Base-by-base conservation (phyloP, 2,329 filamentous ascomycete species). In the Stachybotrys chartarum region DNA sequence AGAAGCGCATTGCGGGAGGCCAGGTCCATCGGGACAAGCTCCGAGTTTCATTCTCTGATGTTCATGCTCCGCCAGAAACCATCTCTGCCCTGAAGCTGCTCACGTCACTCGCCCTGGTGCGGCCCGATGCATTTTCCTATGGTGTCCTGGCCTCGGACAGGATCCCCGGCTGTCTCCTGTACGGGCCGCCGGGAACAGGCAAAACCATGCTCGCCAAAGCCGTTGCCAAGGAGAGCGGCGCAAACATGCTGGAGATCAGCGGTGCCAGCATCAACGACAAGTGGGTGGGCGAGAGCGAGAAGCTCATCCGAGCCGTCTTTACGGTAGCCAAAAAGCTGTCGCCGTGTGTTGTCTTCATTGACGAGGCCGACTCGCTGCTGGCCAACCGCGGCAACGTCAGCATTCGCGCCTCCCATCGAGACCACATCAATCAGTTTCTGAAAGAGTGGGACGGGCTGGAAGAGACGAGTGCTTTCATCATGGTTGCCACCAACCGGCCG, bases 401-500 rank as follows among this genome's bases (percentile, higher is more conserved):
- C 57, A 85, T 84, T 62, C 80, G 89, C 32, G 83, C 83, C 6
- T 86, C 83, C 1, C 90, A 95, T 63, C 84, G 92, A 52, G 93
- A 97, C 69, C 87, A 94, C 54, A 92, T 97, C 70, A 99, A 97
- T 67, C 93, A 99, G 72, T 97, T 97, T 70, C 76, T 99, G 52
- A 88, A 91, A 54, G 93, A 97, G 70, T 97, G 93, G 94, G 94
- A 97, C 64, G 94, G 94, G 11, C 87, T 97, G 77, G 77, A 78
- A 54, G 88, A 89, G 63, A 82, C 85, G 50, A 88, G 88, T 17
- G 91, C 93, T 3, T 97, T 99, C 69, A 93, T 99, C 70, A 97
- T 99, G 91, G 91, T 97, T 0, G 93, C 94, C 31, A 97, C 92
- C 8, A 97, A 99, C 70, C 81, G 93, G 10, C 94, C 94, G 0